These are phyloP conservation scores for Pascua sp. DNA, from an alignment of 1,284 basidiomycete genomes.

Conservation along the genomic window DNA sequence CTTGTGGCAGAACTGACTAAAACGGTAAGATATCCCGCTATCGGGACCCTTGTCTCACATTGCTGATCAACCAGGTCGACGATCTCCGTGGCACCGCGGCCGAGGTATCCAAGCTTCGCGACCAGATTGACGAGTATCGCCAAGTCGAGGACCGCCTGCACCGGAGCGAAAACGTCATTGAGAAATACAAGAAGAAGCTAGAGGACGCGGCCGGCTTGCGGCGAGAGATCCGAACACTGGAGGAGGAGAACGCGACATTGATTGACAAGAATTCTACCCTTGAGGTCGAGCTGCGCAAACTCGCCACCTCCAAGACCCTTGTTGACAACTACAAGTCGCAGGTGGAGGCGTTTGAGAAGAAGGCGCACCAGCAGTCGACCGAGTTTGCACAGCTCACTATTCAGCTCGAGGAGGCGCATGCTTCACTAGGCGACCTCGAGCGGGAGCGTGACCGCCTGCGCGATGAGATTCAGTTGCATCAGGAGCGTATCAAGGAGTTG, in stretches of 20 bases:
- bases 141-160: conserved; percentile 86
- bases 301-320: conserved; percentile 78
- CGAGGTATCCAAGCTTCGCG: conserved; percentile 74
- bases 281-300: conserved; percentile 85
- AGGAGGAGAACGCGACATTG: conserved; percentile 86
- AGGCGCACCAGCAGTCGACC: conserved; percentile 43
- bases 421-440: conserved; percentile 59
- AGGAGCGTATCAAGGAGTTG: conserved; percentile 85
- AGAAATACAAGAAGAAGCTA: conserved; percentile 98
- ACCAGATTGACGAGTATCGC: conserved; percentile 91
- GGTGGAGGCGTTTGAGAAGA: conserved; percentile 74
- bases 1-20: conserved; percentile 68
- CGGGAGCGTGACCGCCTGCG: conserved; percentile 73
- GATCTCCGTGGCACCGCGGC: conserved; percentile 76
- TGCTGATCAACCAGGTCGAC: conserved; percentile 54
- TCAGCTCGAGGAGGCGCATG: conserved; percentile 69
- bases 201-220: conserved; percentile 88
- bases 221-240: conserved; percentile 76
- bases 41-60: too few relatives aligned
- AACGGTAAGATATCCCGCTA: conserved; percentile 49
- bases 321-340: conserved; percentile 85
- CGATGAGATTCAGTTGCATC: conserved; percentile 81
- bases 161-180: conserved; percentile 94
- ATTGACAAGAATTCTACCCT: conserved; percentile 86
- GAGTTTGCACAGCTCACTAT: conserved; percentile 64